A percentile compares a stretch with the other conserved stretches of the same genome.
These are phyloP conservation scores for Xylaria bambusicola DNA, from an alignment of 495 filamentous ascomycete genomes.

Conservation along the genomic window DNA sequence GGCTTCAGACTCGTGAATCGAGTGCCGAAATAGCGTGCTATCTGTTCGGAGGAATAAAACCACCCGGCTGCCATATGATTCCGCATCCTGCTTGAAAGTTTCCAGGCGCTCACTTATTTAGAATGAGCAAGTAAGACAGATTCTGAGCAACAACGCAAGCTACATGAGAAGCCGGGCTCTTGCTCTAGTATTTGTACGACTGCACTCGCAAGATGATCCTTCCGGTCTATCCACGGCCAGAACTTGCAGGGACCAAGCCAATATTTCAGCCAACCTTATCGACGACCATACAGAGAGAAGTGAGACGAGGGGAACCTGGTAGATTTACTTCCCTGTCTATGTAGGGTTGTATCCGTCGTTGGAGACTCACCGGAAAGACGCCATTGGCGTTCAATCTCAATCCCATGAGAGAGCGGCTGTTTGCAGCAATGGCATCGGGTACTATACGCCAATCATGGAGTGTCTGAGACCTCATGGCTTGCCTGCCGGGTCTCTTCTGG, in stretches of 20 bases:
- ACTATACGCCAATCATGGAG: no score
- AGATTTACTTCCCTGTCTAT: background rate
- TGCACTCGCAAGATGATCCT: background rate
- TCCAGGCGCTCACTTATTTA: background rate
- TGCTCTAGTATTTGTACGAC: no score
- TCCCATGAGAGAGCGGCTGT: no score
- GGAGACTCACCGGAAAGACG: background rate
- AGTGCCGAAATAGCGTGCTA: conserved; percentile 60
- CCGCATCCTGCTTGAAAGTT: conserved; percentile 8
- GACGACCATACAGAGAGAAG: background rate
- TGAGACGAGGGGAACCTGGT: conserved; percentile 4
- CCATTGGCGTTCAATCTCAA: no score
- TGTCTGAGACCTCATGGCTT: no score
- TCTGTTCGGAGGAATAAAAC: conserved; percentile 18
- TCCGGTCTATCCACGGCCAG: conserved; percentile 4
- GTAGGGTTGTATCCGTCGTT: conserved; percentile 12
- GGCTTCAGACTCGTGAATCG: conserved; percentile 71
- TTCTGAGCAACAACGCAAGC: background rate
- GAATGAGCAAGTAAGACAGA: no score
- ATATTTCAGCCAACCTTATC: background rate
- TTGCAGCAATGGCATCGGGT: no score
- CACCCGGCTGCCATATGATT: conserved; percentile 21
- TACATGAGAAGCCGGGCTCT: background rate
- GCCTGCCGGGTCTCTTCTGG: no score
- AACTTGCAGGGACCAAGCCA: background rate